Conservation (phyloP, 2,329 filamentous ascomycete species). For the Ophiostoma montium region DNA sequence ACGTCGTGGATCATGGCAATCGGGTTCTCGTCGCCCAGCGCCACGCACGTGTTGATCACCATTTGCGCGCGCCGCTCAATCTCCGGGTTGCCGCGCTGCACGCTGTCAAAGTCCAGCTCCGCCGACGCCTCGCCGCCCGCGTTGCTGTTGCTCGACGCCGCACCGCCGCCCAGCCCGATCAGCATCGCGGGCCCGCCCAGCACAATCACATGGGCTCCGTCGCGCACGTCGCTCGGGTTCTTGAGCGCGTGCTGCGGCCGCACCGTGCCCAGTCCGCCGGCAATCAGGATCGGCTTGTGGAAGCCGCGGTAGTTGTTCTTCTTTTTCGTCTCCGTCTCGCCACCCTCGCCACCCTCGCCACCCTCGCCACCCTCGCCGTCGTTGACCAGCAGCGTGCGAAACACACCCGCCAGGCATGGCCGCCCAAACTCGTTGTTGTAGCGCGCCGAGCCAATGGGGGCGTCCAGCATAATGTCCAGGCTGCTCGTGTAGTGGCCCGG, state of each 20-base stretch:
- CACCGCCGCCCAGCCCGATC: conserved; percentile 89
- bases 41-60: conserved; percentile 89
- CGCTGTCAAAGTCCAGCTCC: conserved; percentile 91
- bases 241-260: conserved; percentile 85
- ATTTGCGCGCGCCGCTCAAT: conserved; percentile 92
- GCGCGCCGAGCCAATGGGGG: conserved; percentile 82
- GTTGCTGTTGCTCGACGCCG: conserved; percentile 83
- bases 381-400: conserved; percentile 71
- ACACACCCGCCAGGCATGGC: conserved; percentile 77
- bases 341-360: conserved; percentile 36
- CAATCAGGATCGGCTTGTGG: conserved; percentile 98
- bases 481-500: conserved; percentile 87
- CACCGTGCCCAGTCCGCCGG: conserved; percentile 86
- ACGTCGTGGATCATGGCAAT: conserved; percentile 98
- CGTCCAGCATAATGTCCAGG: conserved; percentile 95
- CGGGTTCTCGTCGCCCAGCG: conserved; percentile 70
- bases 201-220: conserved; percentile 84
- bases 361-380: conserved; percentile 29
- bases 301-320: conserved; percentile 85
- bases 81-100: conserved; percentile 93
- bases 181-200: conserved; percentile 95
- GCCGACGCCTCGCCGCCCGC: conserved; percentile 78
- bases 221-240: conserved; percentile 59
- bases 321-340: too few species aligned
- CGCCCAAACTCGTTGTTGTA: conserved; percentile 98